Base-by-base conservation (phyloP, 108 stramenopile genomes). In the Chaetoceros tenuissimus region DNA sequence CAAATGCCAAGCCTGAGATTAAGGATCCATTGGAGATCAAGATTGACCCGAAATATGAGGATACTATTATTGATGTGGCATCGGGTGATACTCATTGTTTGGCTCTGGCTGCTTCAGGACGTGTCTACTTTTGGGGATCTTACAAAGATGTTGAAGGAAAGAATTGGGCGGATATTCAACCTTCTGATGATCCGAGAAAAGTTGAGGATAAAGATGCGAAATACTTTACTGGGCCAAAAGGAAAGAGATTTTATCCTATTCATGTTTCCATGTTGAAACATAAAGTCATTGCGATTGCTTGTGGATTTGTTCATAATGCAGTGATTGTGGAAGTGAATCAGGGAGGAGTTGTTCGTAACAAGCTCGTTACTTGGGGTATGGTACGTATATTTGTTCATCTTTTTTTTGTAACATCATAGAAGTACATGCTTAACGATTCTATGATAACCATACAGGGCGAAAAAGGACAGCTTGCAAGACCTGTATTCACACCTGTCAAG, bases 31-130 rank as follows among this genome's bases (percentile, higher is more conserved):
- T 18, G 24, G 50, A 65, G 13, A 61, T 16, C 20, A 29, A 43
- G 19, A 5, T 24, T 13, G 54, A 19, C 46, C 16, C 17, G 25
- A 40, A 49, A 0, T 63, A 58, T 20, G 68, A 72, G 0, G 69
- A 72, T 8, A 59, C 58, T 16, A 82, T 94, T 50, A 51, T 81
- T 18, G 57, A 68, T 19, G 68, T 96, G 31, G 73, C 60, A 3
- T 84, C 90, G 3, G 96, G 96, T 2, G 86, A 85, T 46, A 67
- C 65, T 31, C 87, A 91, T 34, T 74, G 80, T 8, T 44, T 93
- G 19, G 85, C 89, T 19, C 31, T 94, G 17, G 61, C 73, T 25
- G 20, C 81, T 17, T 51, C 57, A 13, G 92, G 90, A 20, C 70
- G 73, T 26, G 82, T 87, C 0, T 86, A 72, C 57, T 26, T 69